Evolutionary conservation across 257 asterid species (phyloP), one percentile per base, ranked within the genome.

Genomic region (Verbena officinalis): DNA sequence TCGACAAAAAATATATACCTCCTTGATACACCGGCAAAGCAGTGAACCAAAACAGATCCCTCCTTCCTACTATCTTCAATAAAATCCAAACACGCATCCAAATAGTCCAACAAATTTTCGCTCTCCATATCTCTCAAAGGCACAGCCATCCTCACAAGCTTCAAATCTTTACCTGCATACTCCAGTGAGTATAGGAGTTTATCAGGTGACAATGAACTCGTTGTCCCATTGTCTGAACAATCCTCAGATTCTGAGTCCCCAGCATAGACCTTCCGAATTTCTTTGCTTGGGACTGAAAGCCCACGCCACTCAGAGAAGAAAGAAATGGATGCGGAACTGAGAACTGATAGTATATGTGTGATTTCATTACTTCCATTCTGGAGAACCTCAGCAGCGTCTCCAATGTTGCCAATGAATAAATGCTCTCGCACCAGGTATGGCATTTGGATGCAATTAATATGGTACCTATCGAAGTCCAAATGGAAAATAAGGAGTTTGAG

Each of bases 1-100:
- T 36, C 52, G 45, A 53, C 22, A 40, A 38, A 51, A 33, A 64
- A 68, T 17, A 15, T 56, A 49, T 78, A 90, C 99, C 99, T 94
- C 81, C 99, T 88, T 61, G 99, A 94, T 62, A 94, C 96, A 64
- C 99, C 97, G 17, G 99, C 99, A 83, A 90, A 90, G 78, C 97
- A 94, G 78, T 94, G 97, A 70, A 94, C 96, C 85, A 94, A 73
- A 64, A 90, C 75, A n/a, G 92, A 76, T 54, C 97, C 99, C 69
- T 84, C 77, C 77, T 81, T 88, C 79, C 96, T 84, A 75, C 89
- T 84, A 38, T 79, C 73, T 68, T 90, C 96, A 70, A 94, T 94
- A 72, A 88, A 94, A 78, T 86, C 96, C 87, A 94, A 77, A 72
- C 95, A 86, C 16, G 64, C 91, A 73, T 88, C 97, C 87, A 94